Evolutionary conservation across 805 yeast genomes (phyloP), one percentile per base, ranked within the genome.

Genomic region (Saccharomycodes ludwigii): DNA sequence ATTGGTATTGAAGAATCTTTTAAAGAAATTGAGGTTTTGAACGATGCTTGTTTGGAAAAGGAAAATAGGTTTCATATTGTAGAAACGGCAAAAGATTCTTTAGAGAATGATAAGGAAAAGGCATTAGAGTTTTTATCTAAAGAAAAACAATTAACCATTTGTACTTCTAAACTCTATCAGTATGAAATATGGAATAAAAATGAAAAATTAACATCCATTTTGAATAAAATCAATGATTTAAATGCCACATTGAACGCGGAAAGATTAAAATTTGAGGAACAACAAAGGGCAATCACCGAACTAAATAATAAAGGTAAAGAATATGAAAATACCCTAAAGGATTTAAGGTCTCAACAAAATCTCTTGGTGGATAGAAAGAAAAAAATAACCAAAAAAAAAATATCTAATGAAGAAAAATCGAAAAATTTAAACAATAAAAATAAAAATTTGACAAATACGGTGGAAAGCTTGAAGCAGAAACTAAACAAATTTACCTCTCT

Each of bases 11-110:
- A 82, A 46, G 67, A 68, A 18, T 64, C 73, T 17, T 58, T 70
- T 29, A 49, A 57, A 2, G 63, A 71, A 40, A 70, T 82, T 10
- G 95, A 83, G 18, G 71, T 65, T n/a, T 54, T 84, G 39, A 84
- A 85, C 48, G 93, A 81, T 27, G 63, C 73, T 6, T 84, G 94
- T 48, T 58, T 71, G 22, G 94, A 83, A 47, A 86, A 85, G 48
- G 82, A 81, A 40, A 72, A 68, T 37, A 66, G 95, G 37, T 78
- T 81, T 43, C 76, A 74, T 35, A 66, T 84, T 44, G 94, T 85
- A 2, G 81, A 76, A 41, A 72, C 71, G 40, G 95, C 86, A 40
- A 74, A 81, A 38, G 64, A 65, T 8, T 52, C 63, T 3, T 67
- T 80, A 37, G 91, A 82, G 35, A 46, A 50, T 6, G 71, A 71